These are phyloP conservation scores for Bathelium albidoporum DNA, from an alignment of 495 filamentous ascomycete genomes.

Conservation along the genomic window DNA sequence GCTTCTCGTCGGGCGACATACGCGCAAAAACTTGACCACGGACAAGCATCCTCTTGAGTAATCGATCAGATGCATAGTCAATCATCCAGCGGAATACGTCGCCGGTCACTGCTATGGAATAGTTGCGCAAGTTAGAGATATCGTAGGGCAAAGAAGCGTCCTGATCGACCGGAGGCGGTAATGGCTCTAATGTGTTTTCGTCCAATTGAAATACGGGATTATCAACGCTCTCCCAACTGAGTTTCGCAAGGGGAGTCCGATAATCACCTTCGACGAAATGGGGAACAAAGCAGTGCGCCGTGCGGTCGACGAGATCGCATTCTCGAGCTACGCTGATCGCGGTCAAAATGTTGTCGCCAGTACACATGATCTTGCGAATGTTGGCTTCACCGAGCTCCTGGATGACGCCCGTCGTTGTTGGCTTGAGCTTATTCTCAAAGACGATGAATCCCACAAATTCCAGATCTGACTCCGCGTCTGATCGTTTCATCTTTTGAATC, in stretches of 20 bases:
- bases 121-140: conserved; percentile 64
- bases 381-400: conserved; percentile 73
- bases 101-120: conserved; percentile 78
- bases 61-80: conserved; percentile 70
- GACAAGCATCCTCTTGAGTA: conserved; percentile 72
- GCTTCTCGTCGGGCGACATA: conserved; percentile 99
- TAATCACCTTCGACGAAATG: conserved; percentile 67
- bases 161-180: conserved; percentile 52
- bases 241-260: conserved; percentile 54
- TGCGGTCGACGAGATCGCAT: conserved; percentile 69
- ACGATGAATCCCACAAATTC: conserved; percentile 93
- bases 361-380: conserved; percentile 93
- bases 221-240: conserved; percentile 89
- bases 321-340: conserved; percentile 94
- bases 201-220: conserved; percentile 67
- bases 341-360: conserved; percentile 95
- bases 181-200: conserved; percentile 66
- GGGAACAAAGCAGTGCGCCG: conserved; percentile 83
- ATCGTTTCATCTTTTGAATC: conserved; percentile 81
- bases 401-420: conserved; percentile 64
- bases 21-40: conserved; percentile 89
- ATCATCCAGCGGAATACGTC: conserved; percentile 96
- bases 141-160: conserved; percentile 83
- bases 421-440: conserved; percentile 97
- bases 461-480: conserved; percentile 70